Evolutionary conservation across 208 protist genomes (phyloP).

Genomic region (Angomonas ambiguus): DNA sequence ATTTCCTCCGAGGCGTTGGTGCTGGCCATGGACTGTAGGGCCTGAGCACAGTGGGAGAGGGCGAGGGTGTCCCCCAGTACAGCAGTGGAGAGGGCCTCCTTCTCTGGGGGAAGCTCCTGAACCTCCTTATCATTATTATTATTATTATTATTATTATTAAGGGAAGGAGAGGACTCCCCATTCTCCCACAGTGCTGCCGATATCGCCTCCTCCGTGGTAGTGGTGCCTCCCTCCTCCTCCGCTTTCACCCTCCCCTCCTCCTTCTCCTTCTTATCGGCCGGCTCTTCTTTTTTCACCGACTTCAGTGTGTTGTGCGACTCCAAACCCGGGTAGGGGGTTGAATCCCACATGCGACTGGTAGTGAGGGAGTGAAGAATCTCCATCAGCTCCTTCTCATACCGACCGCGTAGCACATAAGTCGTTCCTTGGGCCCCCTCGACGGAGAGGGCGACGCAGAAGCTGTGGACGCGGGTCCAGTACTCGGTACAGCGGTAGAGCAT

Average conservation of each 20-base stretch:
- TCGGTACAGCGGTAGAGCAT: constrained; percentile 43
- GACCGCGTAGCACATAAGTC: constrained; percentile 45
- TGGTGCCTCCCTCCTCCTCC: not conserved
- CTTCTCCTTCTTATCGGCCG: constrained; percentile 12
- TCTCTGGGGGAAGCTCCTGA: not conserved
- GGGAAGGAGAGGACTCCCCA: not conserved
- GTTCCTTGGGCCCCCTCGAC: constrained; percentile 55
- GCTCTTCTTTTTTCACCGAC: constrained; percentile 21
- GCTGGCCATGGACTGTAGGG: not conserved
- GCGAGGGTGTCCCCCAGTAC: constrained; percentile 35
- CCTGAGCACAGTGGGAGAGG: constrained; percentile 29
- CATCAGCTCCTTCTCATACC: constrained; percentile 73
- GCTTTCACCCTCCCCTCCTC: not conserved
- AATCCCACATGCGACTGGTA: not conserved
- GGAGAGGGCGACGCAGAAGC: constrained; percentile 60
- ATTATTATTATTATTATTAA: not conserved
- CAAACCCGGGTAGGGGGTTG: not conserved
- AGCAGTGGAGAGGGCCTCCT: not conserved
- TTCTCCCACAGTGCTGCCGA: not conserved
- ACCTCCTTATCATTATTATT: not conserved
- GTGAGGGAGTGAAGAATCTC: constrained; percentile 45
- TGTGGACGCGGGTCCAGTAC: constrained; percentile 69
- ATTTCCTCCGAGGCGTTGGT: constrained; percentile 11
- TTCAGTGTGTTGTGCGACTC: not conserved
- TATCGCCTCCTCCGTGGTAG: not conserved